Evolutionary conservation across 352 stramenopile genomes (phyloP).

Genomic region (Pythium brassicae): DNA sequence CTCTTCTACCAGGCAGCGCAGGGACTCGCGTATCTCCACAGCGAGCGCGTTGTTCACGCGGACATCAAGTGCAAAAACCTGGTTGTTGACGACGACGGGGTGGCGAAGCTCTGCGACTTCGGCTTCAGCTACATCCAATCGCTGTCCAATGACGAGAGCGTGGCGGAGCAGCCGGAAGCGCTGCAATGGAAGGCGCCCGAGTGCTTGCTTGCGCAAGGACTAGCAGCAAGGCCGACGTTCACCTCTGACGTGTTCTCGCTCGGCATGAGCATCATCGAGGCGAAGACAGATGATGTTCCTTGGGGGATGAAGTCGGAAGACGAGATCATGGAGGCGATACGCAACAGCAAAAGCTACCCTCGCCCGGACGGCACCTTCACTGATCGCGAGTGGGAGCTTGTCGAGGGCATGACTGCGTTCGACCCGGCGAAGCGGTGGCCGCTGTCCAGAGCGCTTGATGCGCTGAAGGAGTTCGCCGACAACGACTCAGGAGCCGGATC

Average conservation of each 20-base stretch:
- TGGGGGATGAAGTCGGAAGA: no score
- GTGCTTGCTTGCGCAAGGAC: conserved; percentile 1
- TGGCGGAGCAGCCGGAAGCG: conserved; percentile 2
- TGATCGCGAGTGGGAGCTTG: conserved; percentile 2
- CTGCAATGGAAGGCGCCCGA: conserved; percentile 21
- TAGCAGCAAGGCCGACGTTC: conserved; percentile 4
- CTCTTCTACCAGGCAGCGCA: conserved; percentile 33
- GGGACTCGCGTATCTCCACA: conserved; percentile 56
- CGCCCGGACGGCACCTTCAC: conserved; percentile 3
- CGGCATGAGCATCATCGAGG: conserved; percentile 10
- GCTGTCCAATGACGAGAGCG: background rate
- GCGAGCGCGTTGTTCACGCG: conserved; percentile 61
- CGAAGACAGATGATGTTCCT: no score
- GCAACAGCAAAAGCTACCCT: background rate
- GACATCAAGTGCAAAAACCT: conserved; percentile 72
- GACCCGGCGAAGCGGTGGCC: background rate
- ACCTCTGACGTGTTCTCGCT: conserved; percentile 22
- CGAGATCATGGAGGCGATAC: conserved; percentile 16
- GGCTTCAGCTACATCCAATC: conserved; percentile 16
- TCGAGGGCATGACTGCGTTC: conserved; percentile 1
- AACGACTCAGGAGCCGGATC: no score
- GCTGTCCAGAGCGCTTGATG: background rate
- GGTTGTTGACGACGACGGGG: conserved; percentile 19
- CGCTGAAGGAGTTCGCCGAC: background rate
- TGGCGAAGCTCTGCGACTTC: conserved; percentile 22